A percentile compares a stretch with the other conserved stretches of the same genome.
These are phyloP conservation scores for Helminthosporium solani DNA, from an alignment of 2,329 filamentous ascomycete species.

Conservation along the genomic window DNA sequence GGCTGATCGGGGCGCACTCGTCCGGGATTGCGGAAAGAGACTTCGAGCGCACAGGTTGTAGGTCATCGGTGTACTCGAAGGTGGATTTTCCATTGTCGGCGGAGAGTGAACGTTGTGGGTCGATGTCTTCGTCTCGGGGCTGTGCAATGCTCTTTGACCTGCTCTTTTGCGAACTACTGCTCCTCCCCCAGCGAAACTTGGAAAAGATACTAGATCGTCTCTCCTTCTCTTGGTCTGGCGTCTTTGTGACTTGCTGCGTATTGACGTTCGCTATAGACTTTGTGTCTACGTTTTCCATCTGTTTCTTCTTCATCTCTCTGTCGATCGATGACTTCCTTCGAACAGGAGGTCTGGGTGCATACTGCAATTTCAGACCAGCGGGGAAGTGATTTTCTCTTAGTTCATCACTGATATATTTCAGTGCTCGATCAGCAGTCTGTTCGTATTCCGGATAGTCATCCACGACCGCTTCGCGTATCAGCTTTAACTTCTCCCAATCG, in stretches of 20 bases:
- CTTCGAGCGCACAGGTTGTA: constrained; percentile 36
- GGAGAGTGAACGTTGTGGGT: constrained; percentile 33
- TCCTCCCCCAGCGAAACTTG: constrained; percentile 32
- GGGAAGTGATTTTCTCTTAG: constrained; percentile 25
- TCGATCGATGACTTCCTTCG: constrained; percentile 1
- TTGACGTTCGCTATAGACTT: background rate
- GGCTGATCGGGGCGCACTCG: constrained; percentile 20
- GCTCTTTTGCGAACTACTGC: constrained; percentile 26
- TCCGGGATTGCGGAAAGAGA: constrained; percentile 35
- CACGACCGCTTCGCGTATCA: constrained; percentile 47
- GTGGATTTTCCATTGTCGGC: constrained; percentile 9
- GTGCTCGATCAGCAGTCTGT: constrained; percentile 43
- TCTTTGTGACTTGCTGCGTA: background rate
- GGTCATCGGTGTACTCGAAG: constrained; percentile 18
- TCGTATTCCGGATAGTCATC: constrained; percentile 49
- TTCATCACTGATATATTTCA: constrained; percentile 46
- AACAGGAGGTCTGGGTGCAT: constrained; percentile 11
- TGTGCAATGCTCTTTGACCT: constrained; percentile 21
- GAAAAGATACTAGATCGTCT: constrained; percentile 34
- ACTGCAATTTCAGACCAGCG: background rate
- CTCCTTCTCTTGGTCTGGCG: constrained; percentile 15
- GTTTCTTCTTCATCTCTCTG: background rate
- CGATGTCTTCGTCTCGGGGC: constrained; percentile 8
- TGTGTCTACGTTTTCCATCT: background rate
- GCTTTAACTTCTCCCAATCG: constrained; percentile 45